Evolutionary conservation across 2,329 filamentous ascomycete species (phyloP).

Genomic region (Scedosporium apiospermum): DNA sequence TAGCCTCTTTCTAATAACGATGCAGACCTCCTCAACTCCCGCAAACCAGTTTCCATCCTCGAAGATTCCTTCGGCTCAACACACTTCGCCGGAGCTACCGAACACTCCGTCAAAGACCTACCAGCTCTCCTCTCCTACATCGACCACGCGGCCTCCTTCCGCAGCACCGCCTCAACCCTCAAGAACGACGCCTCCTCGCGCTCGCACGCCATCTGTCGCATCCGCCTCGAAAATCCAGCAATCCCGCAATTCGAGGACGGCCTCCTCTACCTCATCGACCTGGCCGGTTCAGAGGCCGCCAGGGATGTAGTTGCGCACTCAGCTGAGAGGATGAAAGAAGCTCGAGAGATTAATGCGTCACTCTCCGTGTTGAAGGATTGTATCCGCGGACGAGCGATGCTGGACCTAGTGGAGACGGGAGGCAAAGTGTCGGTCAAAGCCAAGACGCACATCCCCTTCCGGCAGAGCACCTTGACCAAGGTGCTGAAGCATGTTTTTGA

Average conservation of each 20-base stretch:
- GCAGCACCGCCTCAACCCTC: constrained; percentile 29
- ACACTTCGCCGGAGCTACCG: constrained; percentile 32
- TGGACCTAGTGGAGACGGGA: background rate
- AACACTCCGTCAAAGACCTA: constrained; percentile 22
- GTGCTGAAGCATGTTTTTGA: constrained; percentile 41
- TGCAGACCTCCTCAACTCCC: constrained; percentile 25
- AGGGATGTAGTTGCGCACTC: constrained; percentile 30
- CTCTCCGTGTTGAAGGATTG: constrained; percentile 42
- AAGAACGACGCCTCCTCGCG: constrained; percentile 39
- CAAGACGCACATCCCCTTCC: constrained; percentile 30
- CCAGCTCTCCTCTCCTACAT: constrained; percentile 22
- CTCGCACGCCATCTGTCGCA: constrained; percentile 37
- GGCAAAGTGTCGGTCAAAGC: no score
- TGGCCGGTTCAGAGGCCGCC: constrained; percentile 38
- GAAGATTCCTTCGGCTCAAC: constrained; percentile 34
- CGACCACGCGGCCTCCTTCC: constrained; percentile 26
- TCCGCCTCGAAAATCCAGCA: constrained; percentile 24
- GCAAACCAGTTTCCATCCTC: constrained; percentile 30
- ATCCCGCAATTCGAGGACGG: constrained; percentile 24
- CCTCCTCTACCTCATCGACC: constrained; percentile 34
- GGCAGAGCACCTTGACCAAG: constrained; percentile 36
- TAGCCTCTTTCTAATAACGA: no score
- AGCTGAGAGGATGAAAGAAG: constrained; percentile 33
- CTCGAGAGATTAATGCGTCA: constrained; percentile 37
- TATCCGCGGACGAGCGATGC: constrained; percentile 24